These are phyloP conservation scores for Kodamaea sp. DNA, from an alignment of 1,139 yeast species.

Conservation along the genomic window DNA sequence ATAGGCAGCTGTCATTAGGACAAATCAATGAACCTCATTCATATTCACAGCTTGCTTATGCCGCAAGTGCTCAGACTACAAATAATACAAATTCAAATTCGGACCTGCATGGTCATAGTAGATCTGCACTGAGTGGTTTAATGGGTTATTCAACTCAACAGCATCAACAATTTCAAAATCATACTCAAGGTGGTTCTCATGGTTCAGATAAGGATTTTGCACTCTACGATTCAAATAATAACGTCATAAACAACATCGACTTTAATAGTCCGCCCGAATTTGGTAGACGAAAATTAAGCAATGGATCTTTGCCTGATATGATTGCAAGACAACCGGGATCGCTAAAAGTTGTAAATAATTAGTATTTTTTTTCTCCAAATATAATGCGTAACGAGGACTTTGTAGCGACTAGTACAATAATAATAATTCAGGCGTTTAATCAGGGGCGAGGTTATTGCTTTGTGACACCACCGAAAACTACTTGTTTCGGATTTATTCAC, in stretches of 20 bases:
- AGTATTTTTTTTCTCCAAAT: slow-evolving; percentile 3
- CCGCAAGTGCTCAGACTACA: slow-evolving; percentile 7
- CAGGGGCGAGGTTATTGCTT: no score
- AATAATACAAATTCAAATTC: slow-evolving; percentile 10
- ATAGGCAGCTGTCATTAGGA: slow-evolving; percentile 5
- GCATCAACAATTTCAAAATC: not conserved
- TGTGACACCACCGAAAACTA: no score
- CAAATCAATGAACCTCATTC: slow-evolving; percentile 9
- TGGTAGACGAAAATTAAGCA: slow-evolving; percentile 56
- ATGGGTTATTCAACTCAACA: not conserved
- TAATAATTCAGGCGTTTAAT: no score
- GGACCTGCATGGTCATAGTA: slow-evolving; percentile 13
- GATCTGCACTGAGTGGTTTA: slow-evolving; percentile 13
- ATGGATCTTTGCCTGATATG: slow-evolving; percentile 70
- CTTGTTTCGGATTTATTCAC: no score
- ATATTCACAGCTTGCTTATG: slow-evolving; percentile 14
- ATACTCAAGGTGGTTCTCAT: slow-evolving; percentile 19
- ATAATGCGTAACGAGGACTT: no score
- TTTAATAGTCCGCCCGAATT: slow-evolving; percentile 22
- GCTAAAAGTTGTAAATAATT: slow-evolving; percentile 45
- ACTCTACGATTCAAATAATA: slow-evolving; percentile 9
- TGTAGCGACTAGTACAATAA: no score
- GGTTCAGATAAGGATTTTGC: slow-evolving; percentile 21
- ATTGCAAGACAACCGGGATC: slow-evolving; percentile 44
- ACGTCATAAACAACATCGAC: not conserved